phyloP scores from a whole-genome alignment of 2,329 filamentous ascomycete species.

The Lachnellula hyalina region DNA sequence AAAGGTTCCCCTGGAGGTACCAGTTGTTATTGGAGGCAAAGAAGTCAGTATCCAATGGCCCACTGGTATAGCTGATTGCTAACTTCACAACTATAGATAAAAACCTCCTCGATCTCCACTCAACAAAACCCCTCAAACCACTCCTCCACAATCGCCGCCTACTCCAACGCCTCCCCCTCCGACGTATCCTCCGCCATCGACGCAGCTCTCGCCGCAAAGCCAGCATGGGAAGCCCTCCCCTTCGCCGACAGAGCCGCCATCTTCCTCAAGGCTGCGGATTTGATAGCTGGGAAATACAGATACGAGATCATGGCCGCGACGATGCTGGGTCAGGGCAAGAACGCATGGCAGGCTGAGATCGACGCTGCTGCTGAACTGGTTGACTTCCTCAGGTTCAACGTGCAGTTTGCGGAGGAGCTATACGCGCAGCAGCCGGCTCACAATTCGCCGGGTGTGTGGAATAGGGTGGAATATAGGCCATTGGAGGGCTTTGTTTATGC shows the following conservation, averaged over 20 bases:
- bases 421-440: neutral
- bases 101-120: constrained; percentile 56
- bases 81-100: constrained; percentile 46
- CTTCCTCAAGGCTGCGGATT: neutral
- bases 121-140: constrained; percentile 85
- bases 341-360: neutral
- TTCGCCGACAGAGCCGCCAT: neutral
- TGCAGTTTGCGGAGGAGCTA: neutral
- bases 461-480: constrained; percentile 81
- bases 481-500: constrained; percentile 96
- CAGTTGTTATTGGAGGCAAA: constrained; percentile 78
- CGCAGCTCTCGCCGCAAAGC: neutral
- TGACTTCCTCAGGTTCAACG: constrained; percentile 42
- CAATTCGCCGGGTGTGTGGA: constrained; percentile 79
- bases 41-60: constrained; percentile 50
- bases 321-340: constrained; percentile 61
- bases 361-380: neutral
- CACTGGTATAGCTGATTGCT: neutral
- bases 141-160: constrained; percentile 69
- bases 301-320: constrained; percentile 39
- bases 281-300: neutral
- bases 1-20: constrained; percentile 68
- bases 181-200: constrained; percentile 26
- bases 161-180: constrained; percentile 66
- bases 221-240: neutral